phyloP scores from a whole-genome alignment of 768 basidiomycete species.

The Boletus rubroflammeus region DNA sequence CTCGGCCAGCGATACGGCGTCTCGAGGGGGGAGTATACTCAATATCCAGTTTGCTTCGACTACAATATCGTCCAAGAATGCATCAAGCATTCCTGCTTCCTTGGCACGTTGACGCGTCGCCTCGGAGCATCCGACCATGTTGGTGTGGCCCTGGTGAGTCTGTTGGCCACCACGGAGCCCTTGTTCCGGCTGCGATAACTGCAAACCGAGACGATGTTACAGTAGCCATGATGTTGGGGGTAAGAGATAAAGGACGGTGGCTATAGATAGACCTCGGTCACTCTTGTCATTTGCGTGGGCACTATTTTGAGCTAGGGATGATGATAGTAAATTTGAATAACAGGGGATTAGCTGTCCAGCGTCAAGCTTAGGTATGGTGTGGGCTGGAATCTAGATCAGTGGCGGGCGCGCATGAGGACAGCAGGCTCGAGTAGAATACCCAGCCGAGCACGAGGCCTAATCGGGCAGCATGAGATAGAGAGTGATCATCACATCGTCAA shows the following conservation, averaged over 20 bases:
- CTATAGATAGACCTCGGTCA: conserved; percentile 13
- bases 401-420: conserved; percentile 8
- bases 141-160: conserved; percentile 47
- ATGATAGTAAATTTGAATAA: background rate
- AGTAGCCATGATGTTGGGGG: conserved; percentile 15
- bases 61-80: conserved; percentile 36
- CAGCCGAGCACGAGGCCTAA: conserved; percentile 2
- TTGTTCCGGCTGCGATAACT: conserved; percentile 53
- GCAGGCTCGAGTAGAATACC: conserved; percentile 8
- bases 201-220: conserved; percentile 33
- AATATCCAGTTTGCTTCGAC: conserved; percentile 43
- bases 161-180: conserved; percentile 54
- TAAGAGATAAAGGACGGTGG: conserved; percentile 3
- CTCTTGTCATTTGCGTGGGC: background rate
- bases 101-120: conserved; percentile 46
- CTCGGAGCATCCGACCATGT: conserved; percentile 50
- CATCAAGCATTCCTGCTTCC: conserved; percentile 49
- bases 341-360: background rate
- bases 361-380: conserved; percentile 1
- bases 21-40: conserved; percentile 56
- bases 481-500: conserved; percentile 2
- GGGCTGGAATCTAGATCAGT: conserved; percentile 19
- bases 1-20: conserved; percentile 45
- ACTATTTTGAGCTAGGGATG: conserved; percentile 1
- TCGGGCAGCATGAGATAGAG: background rate